A percentile compares a stretch with the other conserved stretches of the same genome.
Evolutionary conservation across 73 alveolate species (phyloP).

Genomic region (Chromera velia): DNA sequence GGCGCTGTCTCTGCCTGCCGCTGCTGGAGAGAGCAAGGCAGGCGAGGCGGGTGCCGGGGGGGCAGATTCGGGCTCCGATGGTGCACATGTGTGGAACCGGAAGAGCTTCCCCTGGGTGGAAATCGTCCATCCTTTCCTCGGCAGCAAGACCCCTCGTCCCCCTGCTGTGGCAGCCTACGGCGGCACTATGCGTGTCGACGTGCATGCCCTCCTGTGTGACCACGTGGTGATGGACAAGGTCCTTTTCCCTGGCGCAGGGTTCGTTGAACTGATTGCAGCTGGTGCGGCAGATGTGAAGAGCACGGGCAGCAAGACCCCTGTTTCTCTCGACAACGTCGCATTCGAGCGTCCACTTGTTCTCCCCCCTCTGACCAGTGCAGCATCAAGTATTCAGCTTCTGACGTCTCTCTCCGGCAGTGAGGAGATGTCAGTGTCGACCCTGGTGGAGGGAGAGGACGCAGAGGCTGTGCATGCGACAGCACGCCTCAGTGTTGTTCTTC

Average conservation of each 20-base stretch:
- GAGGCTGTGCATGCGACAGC: not conserved
- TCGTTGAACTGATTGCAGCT: constrained; percentile 10
- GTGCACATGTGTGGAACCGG: not conserved
- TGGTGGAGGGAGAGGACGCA: not conserved
- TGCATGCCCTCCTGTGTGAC: not conserved
- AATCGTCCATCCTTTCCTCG: not conserved
- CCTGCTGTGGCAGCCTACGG: no score
- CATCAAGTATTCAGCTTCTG: no score
- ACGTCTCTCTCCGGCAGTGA: no score
- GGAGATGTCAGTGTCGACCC: not conserved
- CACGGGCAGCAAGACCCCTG: not conserved
- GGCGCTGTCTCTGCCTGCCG: not conserved
- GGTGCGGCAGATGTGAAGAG: no score
- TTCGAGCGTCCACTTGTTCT: not conserved
- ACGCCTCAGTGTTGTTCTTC: not conserved
- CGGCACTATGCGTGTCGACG: not conserved
- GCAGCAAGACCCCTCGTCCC: not conserved
- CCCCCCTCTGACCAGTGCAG: no score
- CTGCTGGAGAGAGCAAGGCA: not conserved
- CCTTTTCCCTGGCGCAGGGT: constrained; percentile 8
- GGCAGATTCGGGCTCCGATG: no score
- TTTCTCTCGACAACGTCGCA: not conserved
- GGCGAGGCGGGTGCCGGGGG: not conserved
- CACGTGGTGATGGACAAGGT: not conserved
- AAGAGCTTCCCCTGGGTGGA: not conserved